These are phyloP conservation scores for Scytalidium lignicola DNA, from an alignment of 2,329 filamentous ascomycete species.

Conservation along the genomic window DNA sequence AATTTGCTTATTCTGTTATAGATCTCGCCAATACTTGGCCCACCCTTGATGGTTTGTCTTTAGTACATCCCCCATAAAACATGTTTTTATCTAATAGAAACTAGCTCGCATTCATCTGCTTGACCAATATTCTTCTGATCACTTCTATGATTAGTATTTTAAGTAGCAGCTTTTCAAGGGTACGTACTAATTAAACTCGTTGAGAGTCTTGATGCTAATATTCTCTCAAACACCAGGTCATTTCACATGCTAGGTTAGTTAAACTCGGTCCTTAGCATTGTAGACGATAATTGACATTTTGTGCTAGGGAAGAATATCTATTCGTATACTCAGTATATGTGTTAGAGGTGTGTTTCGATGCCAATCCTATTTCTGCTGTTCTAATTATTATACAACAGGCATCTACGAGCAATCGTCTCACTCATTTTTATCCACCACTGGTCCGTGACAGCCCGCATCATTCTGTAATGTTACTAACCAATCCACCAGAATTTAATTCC, in stretches of 20 bases:
- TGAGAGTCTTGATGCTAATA: background rate
- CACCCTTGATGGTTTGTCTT: slow-evolving; percentile 37
- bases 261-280: background rate
- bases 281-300: background rate
- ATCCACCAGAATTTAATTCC: slow-evolving; percentile 62
- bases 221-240: slow-evolving; percentile 33
- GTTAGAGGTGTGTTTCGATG: slow-evolving; percentile 35
- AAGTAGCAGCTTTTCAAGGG: slow-evolving; percentile 59
- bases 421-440: slow-evolving; percentile 65
- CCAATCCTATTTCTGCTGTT: background rate
- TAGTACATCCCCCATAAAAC: slow-evolving; percentile 5
- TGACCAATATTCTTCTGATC: slow-evolving; percentile 75
- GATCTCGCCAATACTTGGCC: slow-evolving; percentile 18
- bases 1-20: slow-evolving; percentile 5
- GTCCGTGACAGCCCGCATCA: slow-evolving; percentile 14
- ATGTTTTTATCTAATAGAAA: slow-evolving; percentile 1
- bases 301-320: slow-evolving; percentile 62
- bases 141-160: slow-evolving; percentile 75
- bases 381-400: slow-evolving; percentile 34
- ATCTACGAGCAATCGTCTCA: slow-evolving; percentile 63
- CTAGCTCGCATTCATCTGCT: slow-evolving; percentile 60
- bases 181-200: background rate
- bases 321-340: slow-evolving; percentile 68
- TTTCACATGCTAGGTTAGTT: slow-evolving; percentile 45
- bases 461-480: slow-evolving; percentile 12